Conservation (phyloP, 495 filamentous ascomycete genomes). For the Annulohypoxylon stygium region DNA sequence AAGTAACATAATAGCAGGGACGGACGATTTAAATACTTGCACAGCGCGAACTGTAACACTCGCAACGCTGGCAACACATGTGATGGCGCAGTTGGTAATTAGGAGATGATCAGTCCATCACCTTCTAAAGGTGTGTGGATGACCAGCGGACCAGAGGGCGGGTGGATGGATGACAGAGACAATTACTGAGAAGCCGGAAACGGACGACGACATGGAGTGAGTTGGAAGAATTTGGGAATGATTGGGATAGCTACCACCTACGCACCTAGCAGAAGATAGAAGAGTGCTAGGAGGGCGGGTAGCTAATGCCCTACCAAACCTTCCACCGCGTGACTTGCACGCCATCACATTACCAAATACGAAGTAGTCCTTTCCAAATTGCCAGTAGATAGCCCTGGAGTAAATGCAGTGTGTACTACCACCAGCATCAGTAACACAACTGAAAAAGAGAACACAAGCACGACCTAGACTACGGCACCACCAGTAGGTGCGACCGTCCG, state of each 20-base stretch:
- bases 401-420: background rate
- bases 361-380: conserved; percentile 8
- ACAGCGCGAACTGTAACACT: conserved; percentile 16
- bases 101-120: conserved; percentile 35
- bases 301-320: conserved; percentile 35
- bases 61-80: conserved; percentile 25
- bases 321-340: conserved; percentile 47
- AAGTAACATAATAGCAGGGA: conserved; percentile 6
- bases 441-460: background rate
- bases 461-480: background rate
- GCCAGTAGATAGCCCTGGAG: background rate
- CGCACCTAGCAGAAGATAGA: no score
- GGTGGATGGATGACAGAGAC: background rate
- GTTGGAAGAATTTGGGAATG: conserved; percentile 10
- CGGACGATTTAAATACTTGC: conserved; percentile 30
- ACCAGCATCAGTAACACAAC: background rate
- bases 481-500: conserved; percentile 36
- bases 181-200: conserved; percentile 1
- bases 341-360: conserved; percentile 28
- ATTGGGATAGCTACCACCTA: background rate
- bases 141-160: background rate
- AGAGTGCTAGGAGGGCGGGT: background rate
- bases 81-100: conserved; percentile 1
- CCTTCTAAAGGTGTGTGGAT: conserved; percentile 11
- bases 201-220: background rate